Evolutionary conservation across 2,329 filamentous ascomycete genomes (phyloP).

Genomic region (Verticillium isaacii): DNA sequence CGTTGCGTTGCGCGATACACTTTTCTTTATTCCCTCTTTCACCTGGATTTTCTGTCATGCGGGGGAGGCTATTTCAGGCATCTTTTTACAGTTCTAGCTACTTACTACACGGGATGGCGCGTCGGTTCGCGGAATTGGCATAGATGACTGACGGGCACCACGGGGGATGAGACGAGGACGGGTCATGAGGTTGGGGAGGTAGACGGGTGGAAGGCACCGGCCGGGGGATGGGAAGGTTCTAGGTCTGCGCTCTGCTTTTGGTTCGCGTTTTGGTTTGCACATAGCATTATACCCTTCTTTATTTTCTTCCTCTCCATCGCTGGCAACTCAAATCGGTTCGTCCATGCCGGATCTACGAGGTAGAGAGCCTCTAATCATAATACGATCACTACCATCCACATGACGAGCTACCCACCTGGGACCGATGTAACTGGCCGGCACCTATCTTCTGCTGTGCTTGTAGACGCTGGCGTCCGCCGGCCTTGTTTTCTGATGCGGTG

Average conservation of each 20-base stretch:
- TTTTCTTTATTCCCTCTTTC: neutral
- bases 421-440: no score
- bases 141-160: neutral
- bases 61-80: neutral
- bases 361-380: constrained; percentile 10
- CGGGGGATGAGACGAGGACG: neutral
- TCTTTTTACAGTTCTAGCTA: neutral
- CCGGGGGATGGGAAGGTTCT: neutral
- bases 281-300: constrained; percentile 15
- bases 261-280: constrained; percentile 6
- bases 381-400: constrained; percentile 3
- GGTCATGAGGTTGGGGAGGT: neutral
- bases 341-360: neutral
- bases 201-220: neutral
- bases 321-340: neutral
- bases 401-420: neutral
- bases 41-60: no score
- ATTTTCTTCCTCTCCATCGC: constrained; percentile 5
- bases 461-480: no score
- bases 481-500: no score
- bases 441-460: no score
- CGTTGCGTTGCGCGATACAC: neutral
- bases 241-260: neutral
- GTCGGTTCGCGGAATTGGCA: neutral
- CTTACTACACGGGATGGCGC: neutral